Base-by-base conservation (phyloP, 805 yeast genomes). In the Ogataea paraovalis region DNA sequence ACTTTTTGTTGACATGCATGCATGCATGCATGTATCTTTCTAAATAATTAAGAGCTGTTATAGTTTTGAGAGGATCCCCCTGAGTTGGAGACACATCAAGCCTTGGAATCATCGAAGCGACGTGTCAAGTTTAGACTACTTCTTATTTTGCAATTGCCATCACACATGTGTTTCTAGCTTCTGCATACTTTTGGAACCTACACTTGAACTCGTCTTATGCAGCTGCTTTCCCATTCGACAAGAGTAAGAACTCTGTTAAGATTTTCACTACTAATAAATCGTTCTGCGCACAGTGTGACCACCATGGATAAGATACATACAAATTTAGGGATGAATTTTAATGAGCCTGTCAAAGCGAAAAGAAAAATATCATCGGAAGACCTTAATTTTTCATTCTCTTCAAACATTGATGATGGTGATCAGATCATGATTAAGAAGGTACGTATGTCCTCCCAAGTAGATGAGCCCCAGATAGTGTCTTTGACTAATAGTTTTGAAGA, bases 321-420 rank as follows among this genome's bases (percentile, higher is more conserved):
- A 21, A 19, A 22, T 7, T 4, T 21, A 19, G n/a, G 10, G 8
- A 12, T 9, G 13, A 13, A 7, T 8, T 13, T 14, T 6, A 22
- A 21, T 14, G 12, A 13, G 19, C 34, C 37, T 12, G n/a, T 21
- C 8, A 30, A n/a, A 19, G 21, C 36, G 16, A 42, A 40, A 30
- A 49, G 53, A 8, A 48, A 46, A 21, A 43, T 50, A 6, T 52
- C 53, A 1, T 48, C 54, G 4, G 40, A 53, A 32, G 56, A 52
- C 33, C 20, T 54, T 21, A 47, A 52, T n/a, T 51, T 46, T 33
- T 50, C 56, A 19, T 52, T 54, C 38, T 44, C 54, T 9, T 53
- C 49, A 8, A 54, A 50, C 8, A 47, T 30, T 14, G 55, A 50
- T 12, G 19, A n/a, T 22, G 39, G 33, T 18, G 41, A 14, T n/a